Evolutionary conservation across 805 yeast species (phyloP).

Genomic region (Candida ipomoeae): DNA sequence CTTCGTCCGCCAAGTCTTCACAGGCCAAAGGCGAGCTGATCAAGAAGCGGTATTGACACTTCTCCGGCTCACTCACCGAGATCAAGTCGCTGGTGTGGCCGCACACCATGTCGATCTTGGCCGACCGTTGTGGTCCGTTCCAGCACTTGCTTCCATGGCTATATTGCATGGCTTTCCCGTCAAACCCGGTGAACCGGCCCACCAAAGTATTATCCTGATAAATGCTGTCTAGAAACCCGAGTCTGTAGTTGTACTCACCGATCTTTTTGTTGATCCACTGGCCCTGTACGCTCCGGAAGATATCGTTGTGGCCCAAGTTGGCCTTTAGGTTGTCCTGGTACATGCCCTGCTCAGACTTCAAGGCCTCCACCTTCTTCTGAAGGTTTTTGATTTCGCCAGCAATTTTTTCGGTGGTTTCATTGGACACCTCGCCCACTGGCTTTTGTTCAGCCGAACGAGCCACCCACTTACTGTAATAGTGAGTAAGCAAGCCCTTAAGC

Average conservation of each 20-base stretch:
- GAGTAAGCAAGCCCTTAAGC: slow-evolving; percentile 22
- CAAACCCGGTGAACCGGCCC: slow-evolving; percentile 22
- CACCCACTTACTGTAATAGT: slow-evolving; percentile 16
- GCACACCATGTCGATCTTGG: slow-evolving; percentile 60
- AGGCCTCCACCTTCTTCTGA: slow-evolving; percentile 15
- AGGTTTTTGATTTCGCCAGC: slow-evolving; percentile 13
- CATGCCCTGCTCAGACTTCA: slow-evolving; percentile 14
- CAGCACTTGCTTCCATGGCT: slow-evolving; percentile 77
- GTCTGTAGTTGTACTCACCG: slow-evolving; percentile 68
- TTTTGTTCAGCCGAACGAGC: neutral
- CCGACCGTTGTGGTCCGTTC: slow-evolving; percentile 88
- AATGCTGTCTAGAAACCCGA: slow-evolving; percentile 54
- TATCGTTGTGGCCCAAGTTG: slow-evolving; percentile 58
- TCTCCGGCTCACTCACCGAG: slow-evolving; percentile 83
- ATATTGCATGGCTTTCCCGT: slow-evolving; percentile 39
- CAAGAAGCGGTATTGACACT: slow-evolving; percentile 68
- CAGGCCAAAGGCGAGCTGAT: slow-evolving; percentile 48
- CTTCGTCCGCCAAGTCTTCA: slow-evolving; percentile 13
- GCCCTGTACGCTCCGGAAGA: slow-evolving; percentile 54
- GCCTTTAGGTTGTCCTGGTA: slow-evolving; percentile 21
- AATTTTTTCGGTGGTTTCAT: slow-evolving; percentile 1
- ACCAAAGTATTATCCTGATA: slow-evolving; percentile 40
- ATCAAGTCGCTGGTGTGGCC: slow-evolving; percentile 53
- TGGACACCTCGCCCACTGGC: neutral
- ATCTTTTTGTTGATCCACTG: slow-evolving; percentile 45